phyloP scores from a whole-genome alignment of 2,329 filamentous ascomycete genomes.

The Aspergillus pseudoglaucus region DNA sequence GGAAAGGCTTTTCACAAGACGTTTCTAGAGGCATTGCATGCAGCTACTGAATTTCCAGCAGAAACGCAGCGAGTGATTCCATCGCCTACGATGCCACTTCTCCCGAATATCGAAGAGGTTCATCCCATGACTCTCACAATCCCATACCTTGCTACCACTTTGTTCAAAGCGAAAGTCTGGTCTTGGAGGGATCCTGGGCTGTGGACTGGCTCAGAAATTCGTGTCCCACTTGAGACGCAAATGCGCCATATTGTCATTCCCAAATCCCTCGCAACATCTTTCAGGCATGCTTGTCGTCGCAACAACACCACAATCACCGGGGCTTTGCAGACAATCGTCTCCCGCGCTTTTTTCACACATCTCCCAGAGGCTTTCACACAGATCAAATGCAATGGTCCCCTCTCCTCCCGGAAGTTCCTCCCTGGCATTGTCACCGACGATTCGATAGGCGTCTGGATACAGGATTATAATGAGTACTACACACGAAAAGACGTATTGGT shows the following conservation, averaged over 20 bases:
- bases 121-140: conserved; percentile 35
- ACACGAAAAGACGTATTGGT: conserved; percentile 12
- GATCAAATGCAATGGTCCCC: conserved; percentile 27
- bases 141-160: conserved; percentile 25
- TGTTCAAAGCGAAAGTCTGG: conserved; percentile 30
- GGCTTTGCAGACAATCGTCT: conserved; percentile 33
- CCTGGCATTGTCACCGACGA: conserved; percentile 27
- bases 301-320: conserved; percentile 39
- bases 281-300: conserved; percentile 29
- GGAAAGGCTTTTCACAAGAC: conserved; percentile 41
- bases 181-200: conserved; percentile 20
- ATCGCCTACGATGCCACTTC: conserved; percentile 24
- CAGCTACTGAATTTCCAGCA: conserved; percentile 3
- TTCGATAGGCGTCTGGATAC: conserved; percentile 33
- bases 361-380: conserved; percentile 22
- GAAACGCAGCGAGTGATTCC: conserved; percentile 16
- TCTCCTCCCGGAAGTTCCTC: conserved; percentile 36
- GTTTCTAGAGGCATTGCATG: conserved; percentile 33
- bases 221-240: conserved; percentile 16
- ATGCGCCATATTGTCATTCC: conserved; percentile 29
- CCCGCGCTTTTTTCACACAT: conserved; percentile 31
- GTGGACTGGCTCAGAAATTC: conserved; percentile 32
- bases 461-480: conserved; percentile 28
- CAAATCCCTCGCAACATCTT: conserved; percentile 16
- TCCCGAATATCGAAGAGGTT: conserved; percentile 36